A percentile compares a stretch with the other conserved stretches of the same genome.
These are phyloP conservation scores for Trichosanthes truncata DNA, from an alignment of 306 rosid species.

Conservation along the genomic window DNA sequence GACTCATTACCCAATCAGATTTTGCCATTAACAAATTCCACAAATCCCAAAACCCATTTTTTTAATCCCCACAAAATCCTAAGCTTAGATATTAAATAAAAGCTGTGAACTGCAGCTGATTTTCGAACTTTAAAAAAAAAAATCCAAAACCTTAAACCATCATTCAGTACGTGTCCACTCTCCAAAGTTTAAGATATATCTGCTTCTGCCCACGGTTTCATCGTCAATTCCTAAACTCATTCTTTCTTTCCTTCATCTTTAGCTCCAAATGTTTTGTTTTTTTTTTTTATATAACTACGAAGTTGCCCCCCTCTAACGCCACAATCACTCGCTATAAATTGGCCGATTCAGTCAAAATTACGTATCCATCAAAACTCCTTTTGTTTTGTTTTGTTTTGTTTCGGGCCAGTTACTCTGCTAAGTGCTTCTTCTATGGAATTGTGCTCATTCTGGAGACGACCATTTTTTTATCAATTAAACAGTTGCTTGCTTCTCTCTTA, in stretches of 20 bases:
- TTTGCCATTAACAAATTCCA: neutral
- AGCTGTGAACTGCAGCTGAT: neutral
- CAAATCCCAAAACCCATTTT: neutral
- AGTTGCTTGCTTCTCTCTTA: conserved; percentile 16
- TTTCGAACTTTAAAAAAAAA: neutral
- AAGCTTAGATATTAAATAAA: neutral
- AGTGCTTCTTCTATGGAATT: neutral
- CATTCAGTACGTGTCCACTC: neutral
- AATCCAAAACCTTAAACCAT: neutral
- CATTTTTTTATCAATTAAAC: neutral
- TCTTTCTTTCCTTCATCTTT: no score
- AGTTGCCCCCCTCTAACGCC: no score
- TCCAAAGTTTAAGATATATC: no score
- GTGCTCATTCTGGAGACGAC: neutral
- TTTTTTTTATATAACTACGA: no score
- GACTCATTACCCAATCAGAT: neutral
- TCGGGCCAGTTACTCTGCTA: neutral
- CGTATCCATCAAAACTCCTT: no score
- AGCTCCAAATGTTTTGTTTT: no score
- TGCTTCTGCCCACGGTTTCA: no score
- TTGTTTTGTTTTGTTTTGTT: no score
- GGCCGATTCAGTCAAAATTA: no score
- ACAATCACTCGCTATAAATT: no score
- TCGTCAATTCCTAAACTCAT: no score
- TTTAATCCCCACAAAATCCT: neutral